These are phyloP conservation scores for carrot (Daucus carota) DNA, from an alignment of 129 eudicot species.

Conservation along the genomic window DNA sequence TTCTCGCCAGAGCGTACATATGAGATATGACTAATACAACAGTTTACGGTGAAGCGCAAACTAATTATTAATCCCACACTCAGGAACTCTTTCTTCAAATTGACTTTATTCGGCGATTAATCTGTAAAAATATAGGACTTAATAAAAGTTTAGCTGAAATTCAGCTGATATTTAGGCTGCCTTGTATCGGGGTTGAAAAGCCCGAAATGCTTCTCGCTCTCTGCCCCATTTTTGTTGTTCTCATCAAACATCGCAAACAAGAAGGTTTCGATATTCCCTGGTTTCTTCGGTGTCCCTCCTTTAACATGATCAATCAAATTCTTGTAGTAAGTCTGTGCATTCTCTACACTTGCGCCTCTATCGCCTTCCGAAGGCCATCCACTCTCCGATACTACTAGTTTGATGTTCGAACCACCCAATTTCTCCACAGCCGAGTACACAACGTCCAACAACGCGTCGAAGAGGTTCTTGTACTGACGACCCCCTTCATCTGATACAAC, in stretches of 20 bases:
- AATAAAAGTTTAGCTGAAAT: background rate
- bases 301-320: background rate
- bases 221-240: background rate
- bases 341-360: background rate
- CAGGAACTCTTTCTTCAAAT: background rate
- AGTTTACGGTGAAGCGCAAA: no score
- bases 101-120: background rate
- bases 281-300: background rate
- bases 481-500: background rate
- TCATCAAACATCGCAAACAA: constrained; percentile 3
- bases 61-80: no score
- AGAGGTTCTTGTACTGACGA: background rate
- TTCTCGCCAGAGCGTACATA: no score
- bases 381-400: background rate
- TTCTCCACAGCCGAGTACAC: background rate
- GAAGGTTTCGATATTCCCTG: background rate
- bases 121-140: background rate
- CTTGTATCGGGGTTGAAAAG: background rate
- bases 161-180: background rate
- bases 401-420: background rate
- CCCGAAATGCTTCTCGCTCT: background rate
- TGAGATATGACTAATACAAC: no score
- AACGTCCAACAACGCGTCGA: constrained; percentile 1
- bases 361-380: constrained; percentile 1
- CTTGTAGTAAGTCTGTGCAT: background rate